A percentile compares a stretch with the other conserved stretches of the same genome.
phyloP scores from a whole-genome alignment of 768 basidiomycete species.

The Rhizopogon vesiculosus region DNA sequence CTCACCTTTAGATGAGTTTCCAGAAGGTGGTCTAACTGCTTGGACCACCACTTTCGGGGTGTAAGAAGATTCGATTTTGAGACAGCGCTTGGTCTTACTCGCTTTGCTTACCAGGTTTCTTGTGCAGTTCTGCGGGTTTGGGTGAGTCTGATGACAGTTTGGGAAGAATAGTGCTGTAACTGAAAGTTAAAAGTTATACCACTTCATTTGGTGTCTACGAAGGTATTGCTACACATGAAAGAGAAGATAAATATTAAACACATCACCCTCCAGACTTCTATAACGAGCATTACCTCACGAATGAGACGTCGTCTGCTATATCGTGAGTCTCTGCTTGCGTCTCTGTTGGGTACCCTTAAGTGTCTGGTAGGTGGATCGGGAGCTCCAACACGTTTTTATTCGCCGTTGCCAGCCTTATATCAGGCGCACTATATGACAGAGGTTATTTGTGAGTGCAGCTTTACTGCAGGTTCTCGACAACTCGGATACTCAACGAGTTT shows the following conservation, averaged over 20 bases:
- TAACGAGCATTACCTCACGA: constrained; percentile 21
- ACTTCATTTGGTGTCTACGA: constrained; percentile 29
- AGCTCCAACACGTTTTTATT: constrained; percentile 27
- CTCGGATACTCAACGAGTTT: constrained; percentile 19
- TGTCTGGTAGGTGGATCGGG: constrained; percentile 27
- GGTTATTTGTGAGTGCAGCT: constrained; percentile 20
- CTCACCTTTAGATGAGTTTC: not conserved
- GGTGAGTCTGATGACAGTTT: constrained; percentile 1
- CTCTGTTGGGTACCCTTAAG: constrained; percentile 14
- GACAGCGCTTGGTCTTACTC: not conserved
- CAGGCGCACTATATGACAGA: constrained; percentile 27
- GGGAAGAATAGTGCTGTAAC: too few species aligned
- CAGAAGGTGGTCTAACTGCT: constrained; percentile 5
- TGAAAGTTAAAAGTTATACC: constrained; percentile 15
- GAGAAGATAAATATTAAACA: constrained; percentile 11
- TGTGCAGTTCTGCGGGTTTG: constrained; percentile 23
- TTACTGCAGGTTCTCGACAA: not conserved
- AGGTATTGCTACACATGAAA: constrained; percentile 7
- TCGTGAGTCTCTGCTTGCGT: constrained; percentile 27
- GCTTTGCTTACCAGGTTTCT: constrained; percentile 11
- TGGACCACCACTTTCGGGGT: constrained; percentile 6
- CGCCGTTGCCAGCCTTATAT: constrained; percentile 19
- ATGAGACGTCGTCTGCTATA: constrained; percentile 24
- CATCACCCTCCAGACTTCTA: constrained; percentile 23
- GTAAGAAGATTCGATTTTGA: not conserved